phyloP scores from a whole-genome alignment of 257 asterid species.

The Jasminum sambac region DNA sequence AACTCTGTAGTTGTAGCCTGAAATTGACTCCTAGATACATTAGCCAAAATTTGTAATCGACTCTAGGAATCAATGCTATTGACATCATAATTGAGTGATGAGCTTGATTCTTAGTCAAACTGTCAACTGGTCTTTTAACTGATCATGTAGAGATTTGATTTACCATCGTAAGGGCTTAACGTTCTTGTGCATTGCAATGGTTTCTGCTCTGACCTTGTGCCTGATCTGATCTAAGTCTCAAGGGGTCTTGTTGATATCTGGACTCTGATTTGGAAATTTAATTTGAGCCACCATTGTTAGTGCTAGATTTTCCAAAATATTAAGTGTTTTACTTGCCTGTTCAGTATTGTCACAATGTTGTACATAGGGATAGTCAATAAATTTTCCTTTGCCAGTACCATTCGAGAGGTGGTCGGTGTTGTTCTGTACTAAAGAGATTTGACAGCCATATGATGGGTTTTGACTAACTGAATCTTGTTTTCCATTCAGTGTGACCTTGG shows the following conservation, averaged over 20 bases:
- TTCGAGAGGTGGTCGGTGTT: neutral
- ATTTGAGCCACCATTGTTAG: neutral
- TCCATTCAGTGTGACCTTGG: neutral
- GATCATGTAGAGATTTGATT: too few relatives aligned
- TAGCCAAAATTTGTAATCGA: too few relatives aligned
- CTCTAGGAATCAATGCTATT: too few relatives aligned
- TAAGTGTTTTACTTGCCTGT: neutral
- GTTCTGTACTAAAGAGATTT: neutral
- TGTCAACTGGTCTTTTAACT: too few relatives aligned
- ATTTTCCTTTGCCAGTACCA: neutral
- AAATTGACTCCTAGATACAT: too few relatives aligned
- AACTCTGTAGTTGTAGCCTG: too few relatives aligned
- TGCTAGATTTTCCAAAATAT: neutral
- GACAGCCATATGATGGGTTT: conserved; percentile 1
- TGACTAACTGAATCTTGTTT: neutral
- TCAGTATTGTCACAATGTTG: neutral
- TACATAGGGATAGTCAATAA: neutral
- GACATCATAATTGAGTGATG: too few relatives aligned
- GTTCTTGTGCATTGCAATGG: too few relatives aligned
- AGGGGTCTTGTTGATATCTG: neutral
- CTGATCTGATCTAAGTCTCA: neutral
- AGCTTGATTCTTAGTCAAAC: too few relatives aligned
- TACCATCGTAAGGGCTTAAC: too few relatives aligned
- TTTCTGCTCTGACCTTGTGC: too few relatives aligned
- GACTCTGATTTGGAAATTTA: conserved; percentile 4